Percentiles rank a stretch among this genome's conserved stretches.
These are phyloP conservation scores for Cotoneaster glaucophyllus DNA, from an alignment of 306 rosid species.

Conservation along the genomic window DNA sequence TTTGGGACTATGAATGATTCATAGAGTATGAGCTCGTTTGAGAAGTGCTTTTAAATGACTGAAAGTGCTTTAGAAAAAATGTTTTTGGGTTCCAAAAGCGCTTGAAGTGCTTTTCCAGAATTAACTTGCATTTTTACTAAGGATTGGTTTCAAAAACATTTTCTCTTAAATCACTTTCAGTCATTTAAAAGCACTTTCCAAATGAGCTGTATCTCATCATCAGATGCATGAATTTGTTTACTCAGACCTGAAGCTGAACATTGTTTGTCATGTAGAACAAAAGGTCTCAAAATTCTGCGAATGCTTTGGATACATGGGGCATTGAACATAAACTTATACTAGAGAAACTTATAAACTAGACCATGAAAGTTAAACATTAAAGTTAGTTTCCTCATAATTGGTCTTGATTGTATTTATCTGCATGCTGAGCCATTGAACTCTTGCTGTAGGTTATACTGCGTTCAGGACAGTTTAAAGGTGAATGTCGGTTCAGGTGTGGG, in stretches of 20 bases:
- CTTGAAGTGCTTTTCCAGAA: no score
- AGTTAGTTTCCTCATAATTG: neutral
- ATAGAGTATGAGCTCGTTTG: neutral
- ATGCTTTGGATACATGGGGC: neutral
- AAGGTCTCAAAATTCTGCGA: neutral
- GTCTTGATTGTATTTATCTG: neutral
- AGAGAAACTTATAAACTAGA: neutral
- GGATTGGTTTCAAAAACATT: no score
- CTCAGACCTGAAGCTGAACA: neutral
- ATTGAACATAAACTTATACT: neutral
- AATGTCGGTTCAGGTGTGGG: slow-evolving; percentile 73
- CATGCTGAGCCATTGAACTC: slow-evolving; percentile 19
- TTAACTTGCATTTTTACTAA: no score
- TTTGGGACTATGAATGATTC: neutral
- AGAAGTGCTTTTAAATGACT: no score
- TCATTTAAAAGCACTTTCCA: no score
- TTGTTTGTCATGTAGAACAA: neutral
- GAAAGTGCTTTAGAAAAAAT: no score
- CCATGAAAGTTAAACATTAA: neutral
- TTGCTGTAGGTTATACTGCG: slow-evolving; percentile 58
- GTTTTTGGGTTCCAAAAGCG: no score
- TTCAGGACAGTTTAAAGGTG: slow-evolving; percentile 83
- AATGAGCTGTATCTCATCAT: no score
- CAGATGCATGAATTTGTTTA: neutral
- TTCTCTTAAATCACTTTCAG: no score